These are phyloP conservation scores for Zizania palustris DNA, from an alignment of 202 grass and related monocot genomes.

Conservation along the genomic window DNA sequence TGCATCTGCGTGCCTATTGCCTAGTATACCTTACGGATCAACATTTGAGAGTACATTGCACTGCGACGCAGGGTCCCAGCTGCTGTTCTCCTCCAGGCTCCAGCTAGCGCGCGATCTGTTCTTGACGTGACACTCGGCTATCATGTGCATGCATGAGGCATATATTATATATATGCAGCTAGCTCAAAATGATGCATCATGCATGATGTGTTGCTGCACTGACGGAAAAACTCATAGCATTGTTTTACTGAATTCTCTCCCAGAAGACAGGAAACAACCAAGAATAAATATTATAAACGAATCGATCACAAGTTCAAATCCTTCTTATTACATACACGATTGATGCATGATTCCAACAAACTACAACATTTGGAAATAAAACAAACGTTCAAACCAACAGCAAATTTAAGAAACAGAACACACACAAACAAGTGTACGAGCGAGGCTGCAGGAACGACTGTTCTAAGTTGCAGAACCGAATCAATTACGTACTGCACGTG, in stretches of 20 bases:
- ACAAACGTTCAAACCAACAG: constrained; percentile 3
- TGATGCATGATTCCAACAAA: not conserved
- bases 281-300: constrained; percentile 15
- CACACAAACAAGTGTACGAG: not conserved
- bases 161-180: too few species aligned
- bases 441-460: not conserved
- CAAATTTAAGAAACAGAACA: not conserved
- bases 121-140: too few species aligned
- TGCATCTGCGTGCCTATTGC: too few species aligned
- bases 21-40: too few species aligned
- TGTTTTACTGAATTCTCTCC: constrained; percentile 20
- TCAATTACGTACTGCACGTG: not conserved
- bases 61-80: too few species aligned
- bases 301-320: not conserved
- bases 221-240: not conserved
- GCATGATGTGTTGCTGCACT: not conserved
- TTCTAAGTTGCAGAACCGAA: constrained; percentile 34
- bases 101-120: too few species aligned
- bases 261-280: not conserved
- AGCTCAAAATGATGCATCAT: not conserved
- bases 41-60: too few species aligned
- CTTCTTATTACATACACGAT: constrained; percentile 18
- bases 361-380: constrained; percentile 14
- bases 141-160: too few species aligned
- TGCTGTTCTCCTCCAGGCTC: too few species aligned